Evolutionary conservation across 331 rosid genomes (phyloP).

Genomic region (Malus hybrid): DNA sequence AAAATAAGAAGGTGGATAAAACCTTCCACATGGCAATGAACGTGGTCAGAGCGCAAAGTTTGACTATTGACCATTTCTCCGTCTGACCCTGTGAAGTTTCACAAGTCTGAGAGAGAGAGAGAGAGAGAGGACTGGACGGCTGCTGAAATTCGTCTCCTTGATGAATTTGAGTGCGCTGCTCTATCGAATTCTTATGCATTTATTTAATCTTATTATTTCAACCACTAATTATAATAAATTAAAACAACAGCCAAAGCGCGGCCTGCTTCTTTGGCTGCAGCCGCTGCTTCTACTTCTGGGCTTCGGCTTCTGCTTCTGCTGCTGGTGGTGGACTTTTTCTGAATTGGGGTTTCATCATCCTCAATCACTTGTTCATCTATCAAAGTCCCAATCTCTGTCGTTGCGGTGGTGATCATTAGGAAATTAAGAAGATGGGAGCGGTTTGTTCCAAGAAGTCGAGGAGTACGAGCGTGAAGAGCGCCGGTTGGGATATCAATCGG

Average conservation of each 20-base stretch:
- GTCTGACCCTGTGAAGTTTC: neutral
- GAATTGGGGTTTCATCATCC: neutral
- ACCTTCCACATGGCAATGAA: neutral
- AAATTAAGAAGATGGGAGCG: constrained; percentile 38
- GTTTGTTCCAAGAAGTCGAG: constrained; percentile 29
- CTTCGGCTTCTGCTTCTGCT: neutral
- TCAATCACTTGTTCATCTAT: neutral
- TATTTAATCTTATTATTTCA: neutral
- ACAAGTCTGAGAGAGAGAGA: neutral
- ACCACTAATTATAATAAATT: neutral
- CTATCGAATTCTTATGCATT: neutral
- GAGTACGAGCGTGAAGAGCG: constrained; percentile 27
- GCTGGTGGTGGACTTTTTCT: neutral
- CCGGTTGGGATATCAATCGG: constrained; percentile 20
- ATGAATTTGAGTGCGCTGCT: neutral
- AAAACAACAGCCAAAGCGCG: neutral
- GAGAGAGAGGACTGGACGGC: neutral
- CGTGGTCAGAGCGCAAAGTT: constrained; percentile 1
- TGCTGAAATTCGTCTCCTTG: neutral
- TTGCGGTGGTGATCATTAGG: neutral
- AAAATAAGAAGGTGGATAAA: no score
- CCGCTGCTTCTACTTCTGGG: neutral
- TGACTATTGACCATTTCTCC: neutral
- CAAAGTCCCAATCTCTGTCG: no score
- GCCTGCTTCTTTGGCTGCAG: neutral